A percentile compares a stretch with the other conserved stretches of the same genome.
Evolutionary conservation across 306 rosid species (phyloP).

Genomic region (Hylodesmum podocarpum): DNA sequence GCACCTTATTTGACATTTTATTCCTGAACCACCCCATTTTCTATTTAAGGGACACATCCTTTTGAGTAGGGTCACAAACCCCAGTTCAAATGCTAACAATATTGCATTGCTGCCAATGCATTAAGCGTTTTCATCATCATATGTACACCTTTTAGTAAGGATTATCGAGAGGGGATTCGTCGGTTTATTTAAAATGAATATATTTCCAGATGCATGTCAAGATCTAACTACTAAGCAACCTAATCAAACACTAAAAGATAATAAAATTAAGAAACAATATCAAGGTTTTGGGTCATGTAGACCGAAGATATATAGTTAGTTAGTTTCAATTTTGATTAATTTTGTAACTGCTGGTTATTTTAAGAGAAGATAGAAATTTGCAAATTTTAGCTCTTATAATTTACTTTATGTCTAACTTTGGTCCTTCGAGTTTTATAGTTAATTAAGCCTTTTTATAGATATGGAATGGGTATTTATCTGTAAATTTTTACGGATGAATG

Average conservation of each 20-base stretch:
- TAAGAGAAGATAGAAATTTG: too few relatives aligned
- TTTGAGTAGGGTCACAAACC: not conserved
- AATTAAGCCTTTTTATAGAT: too few relatives aligned
- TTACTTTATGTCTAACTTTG: too few relatives aligned
- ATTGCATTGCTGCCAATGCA: not conserved
- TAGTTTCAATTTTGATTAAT: too few relatives aligned
- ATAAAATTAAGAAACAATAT: not conserved
- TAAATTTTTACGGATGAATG: too few relatives aligned
- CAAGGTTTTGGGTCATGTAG: not conserved
- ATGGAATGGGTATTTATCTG: too few relatives aligned
- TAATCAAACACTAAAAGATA: not conserved
- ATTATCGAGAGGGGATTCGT: not conserved
- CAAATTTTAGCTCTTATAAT: too few relatives aligned
- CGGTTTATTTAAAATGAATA: not conserved
- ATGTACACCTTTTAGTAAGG: not conserved
- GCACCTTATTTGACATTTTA: not conserved
- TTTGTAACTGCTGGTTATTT: too few relatives aligned
- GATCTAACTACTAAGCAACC: not conserved
- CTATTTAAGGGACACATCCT: constrained; percentile 13
- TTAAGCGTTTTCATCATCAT: not conserved
- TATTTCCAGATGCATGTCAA: not conserved
- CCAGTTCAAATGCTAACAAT: not conserved
- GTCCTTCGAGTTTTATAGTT: too few relatives aligned
- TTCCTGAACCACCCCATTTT: constrained; percentile 2
- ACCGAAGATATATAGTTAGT: too few relatives aligned